phyloP scores from a whole-genome alignment of 2,329 filamentous ascomycete species.

The Alternaria solani region DNA sequence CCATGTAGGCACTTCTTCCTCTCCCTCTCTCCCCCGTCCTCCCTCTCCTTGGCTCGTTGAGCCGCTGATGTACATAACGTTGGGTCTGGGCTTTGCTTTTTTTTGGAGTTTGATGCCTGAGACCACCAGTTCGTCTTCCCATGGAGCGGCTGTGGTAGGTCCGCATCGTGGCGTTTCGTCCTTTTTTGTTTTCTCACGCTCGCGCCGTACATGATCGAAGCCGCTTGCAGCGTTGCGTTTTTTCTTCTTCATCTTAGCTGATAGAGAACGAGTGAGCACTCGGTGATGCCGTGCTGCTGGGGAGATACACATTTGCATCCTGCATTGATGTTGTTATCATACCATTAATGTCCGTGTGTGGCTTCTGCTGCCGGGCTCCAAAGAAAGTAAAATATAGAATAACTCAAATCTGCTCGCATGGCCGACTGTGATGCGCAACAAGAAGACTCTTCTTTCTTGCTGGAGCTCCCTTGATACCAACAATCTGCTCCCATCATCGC shows the following conservation, averaged over 20 bases:
- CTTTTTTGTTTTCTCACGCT: neutral
- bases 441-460: neutral
- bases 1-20: constrained; percentile 8
- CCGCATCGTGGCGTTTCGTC: constrained; percentile 21
- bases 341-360: neutral
- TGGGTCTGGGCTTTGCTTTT: neutral
- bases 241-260: neutral
- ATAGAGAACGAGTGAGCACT: neutral
- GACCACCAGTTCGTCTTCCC: constrained; percentile 32
- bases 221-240: neutral
- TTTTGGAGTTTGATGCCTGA: constrained; percentile 28
- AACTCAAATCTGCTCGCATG: neutral
- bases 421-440: neutral
- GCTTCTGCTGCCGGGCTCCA: neutral
- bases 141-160: constrained; percentile 35
- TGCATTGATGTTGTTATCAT: neutral
- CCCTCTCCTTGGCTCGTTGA: neutral
- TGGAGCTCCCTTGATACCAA: neutral
- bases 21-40: neutral
- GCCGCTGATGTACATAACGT: constrained; percentile 21
- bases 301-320: neutral
- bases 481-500: neutral
- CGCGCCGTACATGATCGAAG: neutral
- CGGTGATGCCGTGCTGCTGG: neutral
- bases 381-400: constrained; percentile 3